These are phyloP conservation scores for Penicillium sp. DNA, from an alignment of 2,329 filamentous ascomycete species.

Conservation along the genomic window DNA sequence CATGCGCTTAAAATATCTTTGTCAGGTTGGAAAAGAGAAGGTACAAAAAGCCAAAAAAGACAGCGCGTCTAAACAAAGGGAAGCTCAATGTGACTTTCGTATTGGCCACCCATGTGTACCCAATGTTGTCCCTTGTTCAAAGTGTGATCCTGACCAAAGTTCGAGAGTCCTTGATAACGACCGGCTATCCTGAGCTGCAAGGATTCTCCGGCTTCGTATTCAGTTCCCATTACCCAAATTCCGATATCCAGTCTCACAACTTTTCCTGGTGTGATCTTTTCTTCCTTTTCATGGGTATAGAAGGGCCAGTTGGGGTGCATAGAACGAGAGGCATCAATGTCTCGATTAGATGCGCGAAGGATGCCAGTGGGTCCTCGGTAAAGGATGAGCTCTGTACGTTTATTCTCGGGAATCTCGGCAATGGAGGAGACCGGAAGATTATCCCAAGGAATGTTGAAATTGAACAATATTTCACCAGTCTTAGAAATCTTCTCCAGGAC, in stretches of 20 bases:
- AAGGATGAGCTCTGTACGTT: constrained; percentile 29
- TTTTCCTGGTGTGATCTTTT: constrained; percentile 45
- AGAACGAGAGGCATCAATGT: constrained; percentile 37
- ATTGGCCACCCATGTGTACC: too few species aligned
- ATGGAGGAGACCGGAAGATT: too few species aligned
- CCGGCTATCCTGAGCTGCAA: too few species aligned
- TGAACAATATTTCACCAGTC: constrained; percentile 47
- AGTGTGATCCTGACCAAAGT: too few species aligned
- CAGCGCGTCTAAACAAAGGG: too few species aligned
- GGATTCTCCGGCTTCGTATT: constrained; percentile 53
- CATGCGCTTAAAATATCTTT: too few species aligned
- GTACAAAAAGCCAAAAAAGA: too few species aligned
- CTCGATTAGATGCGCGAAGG: constrained; percentile 51
- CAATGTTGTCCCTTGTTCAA: too few species aligned
- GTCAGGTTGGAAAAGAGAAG: too few species aligned
- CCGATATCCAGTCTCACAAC: constrained; percentile 54
- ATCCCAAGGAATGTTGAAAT: constrained; percentile 52
- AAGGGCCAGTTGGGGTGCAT: constrained; percentile 40
- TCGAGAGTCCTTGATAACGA: too few species aligned
- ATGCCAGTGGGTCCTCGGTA: constrained; percentile 51
- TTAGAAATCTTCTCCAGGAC: constrained; percentile 48
- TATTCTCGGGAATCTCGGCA: background rate
- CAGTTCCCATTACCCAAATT: constrained; percentile 53
- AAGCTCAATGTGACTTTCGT: too few species aligned
- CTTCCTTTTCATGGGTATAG: constrained; percentile 46